Evolutionary conservation across 2,329 filamentous ascomycete genomes (phyloP), one percentile per base, ranked within the genome.

Genomic region (Harringtonia aguacate): DNA sequence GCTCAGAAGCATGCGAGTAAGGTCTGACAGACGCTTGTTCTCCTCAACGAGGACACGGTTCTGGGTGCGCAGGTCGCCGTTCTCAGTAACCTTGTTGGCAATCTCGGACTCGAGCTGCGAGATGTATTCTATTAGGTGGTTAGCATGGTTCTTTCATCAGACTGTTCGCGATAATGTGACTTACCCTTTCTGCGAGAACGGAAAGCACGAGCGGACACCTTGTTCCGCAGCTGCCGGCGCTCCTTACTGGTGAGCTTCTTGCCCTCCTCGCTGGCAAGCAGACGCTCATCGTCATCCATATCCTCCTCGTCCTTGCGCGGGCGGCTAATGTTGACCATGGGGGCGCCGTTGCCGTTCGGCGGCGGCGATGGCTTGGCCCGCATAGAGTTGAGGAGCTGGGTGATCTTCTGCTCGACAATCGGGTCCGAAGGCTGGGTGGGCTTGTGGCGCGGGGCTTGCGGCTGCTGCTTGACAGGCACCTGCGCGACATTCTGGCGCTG

Each of bases 231-330:
- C 65, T 97, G 92, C 53, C 92, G 82, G 48, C 92, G 82, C 66
- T 97, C 89, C 69, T 97, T 97, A 72, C 87, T 94, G 65, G 82
- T 92, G n/a, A 98, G 76, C 71, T 95, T 95, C 81, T 98, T 98
- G 56, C 90, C 92, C 66, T 95, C 90, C 57, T 98, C 92, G 48
- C 88, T 95, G n/a, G 87, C 87, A 20, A 95, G 72, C 10, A 95
- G 72, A 53, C 86, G 77, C 72, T 97, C 92, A 56, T 97, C 92
- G 62, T 95, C 90, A 55, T 98, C 92, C 90, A 98, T 97, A 43
- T 97, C 90, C 49, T 95, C 89, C 56, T 97, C 89, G 36, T 95
- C 88, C 73, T 97, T 97, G 73, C 82, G 89, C 50, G 77, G 66
- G 50, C 81, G 82, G 2, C 43, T 17, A 54, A 87, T 75, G 59